phyloP scores from a whole-genome alignment of 345 rosid genomes.

The Hibiscus mutabilis region DNA sequence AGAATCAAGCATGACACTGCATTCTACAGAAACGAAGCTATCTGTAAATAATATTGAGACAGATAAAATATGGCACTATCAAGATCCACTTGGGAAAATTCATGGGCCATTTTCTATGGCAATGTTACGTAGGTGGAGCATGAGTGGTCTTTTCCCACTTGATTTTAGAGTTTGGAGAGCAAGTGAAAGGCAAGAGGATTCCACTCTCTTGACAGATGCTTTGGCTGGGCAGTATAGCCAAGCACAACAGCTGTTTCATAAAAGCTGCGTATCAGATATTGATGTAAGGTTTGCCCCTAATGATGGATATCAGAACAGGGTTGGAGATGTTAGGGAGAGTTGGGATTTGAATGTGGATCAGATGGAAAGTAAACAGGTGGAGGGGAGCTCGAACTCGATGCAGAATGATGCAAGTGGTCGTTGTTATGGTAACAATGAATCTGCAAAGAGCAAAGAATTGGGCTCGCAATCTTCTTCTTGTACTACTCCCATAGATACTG shows the following conservation, averaged over 20 bases:
- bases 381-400: conserved; percentile 20
- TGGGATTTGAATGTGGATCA: conserved; percentile 11
- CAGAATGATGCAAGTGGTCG: conserved; percentile 26
- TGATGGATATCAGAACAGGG: conserved; percentile 5
- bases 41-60: conserved; percentile 38
- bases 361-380: conserved; percentile 22
- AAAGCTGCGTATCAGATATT: conserved; percentile 12
- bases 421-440: conserved; percentile 21
- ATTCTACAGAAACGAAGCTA: conserved; percentile 33
- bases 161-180: conserved; percentile 68
- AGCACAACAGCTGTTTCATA: conserved; percentile 19
- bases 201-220: conserved; percentile 73
- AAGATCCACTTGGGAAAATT: conserved; percentile 67
- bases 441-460: conserved; percentile 25
- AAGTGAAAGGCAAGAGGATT: conserved; percentile 49
- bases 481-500: conserved; percentile 25
- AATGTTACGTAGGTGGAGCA: conserved; percentile 71
- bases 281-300: conserved; percentile 9
- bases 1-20: conserved; percentile 27
- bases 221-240: conserved; percentile 36
- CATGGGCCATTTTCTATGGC: conserved; percentile 85
- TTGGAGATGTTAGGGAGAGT: conserved; percentile 18
- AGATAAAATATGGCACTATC: conserved; percentile 69
- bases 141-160: conserved; percentile 62
- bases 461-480: conserved; percentile 35